A percentile compares a stretch with the other conserved stretches of the same genome.
phyloP scores from a whole-genome alignment of 352 stramenopile genomes.

The Pythium folliculosum region DNA sequence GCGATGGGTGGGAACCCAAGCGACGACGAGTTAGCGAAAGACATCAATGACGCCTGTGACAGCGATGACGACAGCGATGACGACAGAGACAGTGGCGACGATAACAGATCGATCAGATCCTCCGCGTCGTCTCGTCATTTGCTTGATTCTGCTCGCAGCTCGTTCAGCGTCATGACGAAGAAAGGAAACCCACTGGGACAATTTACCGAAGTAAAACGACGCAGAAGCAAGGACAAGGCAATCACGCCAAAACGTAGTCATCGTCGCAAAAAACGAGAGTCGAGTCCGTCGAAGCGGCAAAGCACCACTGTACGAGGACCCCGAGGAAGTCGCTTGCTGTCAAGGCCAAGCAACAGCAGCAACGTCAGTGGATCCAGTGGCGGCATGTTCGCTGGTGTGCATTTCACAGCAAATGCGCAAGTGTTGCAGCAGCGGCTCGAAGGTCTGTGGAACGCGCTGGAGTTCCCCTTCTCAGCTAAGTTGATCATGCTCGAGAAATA shows the following conservation, averaged over 20 bases:
- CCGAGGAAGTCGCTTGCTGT: conserved; percentile 24
- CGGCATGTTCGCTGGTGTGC: conserved; percentile 20
- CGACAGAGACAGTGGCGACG: conserved; percentile 26
- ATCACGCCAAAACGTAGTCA: conserved; percentile 9
- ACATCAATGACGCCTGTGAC: conserved; percentile 19
- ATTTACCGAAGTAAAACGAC: not conserved
- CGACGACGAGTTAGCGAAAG: not conserved
- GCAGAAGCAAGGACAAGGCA: not conserved
- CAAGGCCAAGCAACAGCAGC: conserved; percentile 20
- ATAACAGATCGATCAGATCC: conserved; percentile 17
- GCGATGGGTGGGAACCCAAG: not conserved
- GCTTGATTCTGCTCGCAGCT: conserved; percentile 22
- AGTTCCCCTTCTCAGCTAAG: conserved; percentile 65
- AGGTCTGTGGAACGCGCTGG: conserved; percentile 51
- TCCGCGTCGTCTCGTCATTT: conserved; percentile 17
- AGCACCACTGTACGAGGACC: conserved; percentile 7
- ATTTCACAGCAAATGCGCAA: conserved; percentile 41
- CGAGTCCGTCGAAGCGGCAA: conserved; percentile 1
- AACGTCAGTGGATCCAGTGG: conserved; percentile 20
- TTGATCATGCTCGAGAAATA: conserved; percentile 69
- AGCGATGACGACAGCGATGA: conserved; percentile 26
- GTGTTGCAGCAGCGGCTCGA: conserved; percentile 59
- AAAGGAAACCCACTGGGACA: not conserved
- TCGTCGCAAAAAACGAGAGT: not conserved
- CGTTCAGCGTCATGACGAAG: conserved; percentile 19